Percentiles rank a stretch among this genome's conserved stretches.
Conservation (phyloP, 345 rosid genomes). For the Eutrema heterophyllum region DNA sequence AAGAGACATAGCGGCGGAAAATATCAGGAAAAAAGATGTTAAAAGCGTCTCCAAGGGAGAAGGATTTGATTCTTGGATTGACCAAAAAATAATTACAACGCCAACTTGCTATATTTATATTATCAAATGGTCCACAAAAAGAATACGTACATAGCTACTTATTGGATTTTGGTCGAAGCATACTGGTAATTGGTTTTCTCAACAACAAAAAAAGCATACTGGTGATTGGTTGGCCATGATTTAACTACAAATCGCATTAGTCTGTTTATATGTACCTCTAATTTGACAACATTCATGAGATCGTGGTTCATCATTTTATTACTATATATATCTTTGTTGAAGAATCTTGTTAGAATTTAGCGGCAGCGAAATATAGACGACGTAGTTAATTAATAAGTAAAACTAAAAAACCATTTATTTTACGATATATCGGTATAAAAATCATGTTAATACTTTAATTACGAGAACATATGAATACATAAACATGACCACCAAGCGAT, state of each 20-base stretch:
- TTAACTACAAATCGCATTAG: background rate
- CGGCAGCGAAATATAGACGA: background rate
- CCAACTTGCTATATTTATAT: slow-evolving; percentile 9
- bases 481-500: background rate
- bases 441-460: no score
- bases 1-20: background rate
- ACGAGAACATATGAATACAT: background rate
- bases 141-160: background rate
- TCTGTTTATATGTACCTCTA: background rate
- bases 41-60: slow-evolving; percentile 9
- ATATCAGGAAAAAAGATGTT: background rate
- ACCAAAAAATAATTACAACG: background rate
- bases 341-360: background rate
- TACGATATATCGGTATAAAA: background rate
- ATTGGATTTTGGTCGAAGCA: slow-evolving; percentile 1
- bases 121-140: background rate
- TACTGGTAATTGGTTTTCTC: background rate
- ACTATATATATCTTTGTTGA: background rate
- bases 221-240: background rate
- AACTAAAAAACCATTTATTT: background rate
- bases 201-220: no score
- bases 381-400: background rate
- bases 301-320: background rate
- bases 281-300: background rate
- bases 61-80: slow-evolving; percentile 16